Evolutionary conservation across 2,329 filamentous ascomycete genomes (phyloP).

Genomic region (Botryotinia calthae): DNA sequence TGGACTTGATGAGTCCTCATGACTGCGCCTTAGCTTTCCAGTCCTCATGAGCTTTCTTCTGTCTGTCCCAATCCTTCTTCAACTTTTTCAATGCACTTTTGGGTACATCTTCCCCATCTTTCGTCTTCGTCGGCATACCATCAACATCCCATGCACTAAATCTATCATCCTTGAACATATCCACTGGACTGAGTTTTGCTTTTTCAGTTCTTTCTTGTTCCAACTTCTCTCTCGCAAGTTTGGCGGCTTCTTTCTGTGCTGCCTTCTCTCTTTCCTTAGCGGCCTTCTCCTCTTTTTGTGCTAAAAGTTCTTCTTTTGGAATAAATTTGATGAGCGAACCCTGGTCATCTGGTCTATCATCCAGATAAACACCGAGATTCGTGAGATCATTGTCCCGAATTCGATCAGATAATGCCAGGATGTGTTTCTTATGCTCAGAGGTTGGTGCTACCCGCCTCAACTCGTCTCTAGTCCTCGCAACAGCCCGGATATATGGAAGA

Average conservation of each 20-base stretch:
- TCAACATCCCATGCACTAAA: slow-evolving; percentile 81
- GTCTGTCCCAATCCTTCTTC: slow-evolving; percentile 84
- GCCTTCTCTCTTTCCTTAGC: slow-evolving; percentile 61
- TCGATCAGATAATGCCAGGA: slow-evolving; percentile 73
- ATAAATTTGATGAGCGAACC: slow-evolving; percentile 72
- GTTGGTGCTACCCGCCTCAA: slow-evolving; percentile 54
- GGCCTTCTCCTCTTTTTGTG: slow-evolving; percentile 57
- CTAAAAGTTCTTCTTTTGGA: slow-evolving; percentile 55
- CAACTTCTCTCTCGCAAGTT: slow-evolving; percentile 43
- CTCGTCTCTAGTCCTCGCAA: slow-evolving; percentile 41
- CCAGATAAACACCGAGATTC: slow-evolving; percentile 80
- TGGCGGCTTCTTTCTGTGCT: slow-evolving; percentile 44
- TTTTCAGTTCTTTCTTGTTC: slow-evolving; percentile 52
- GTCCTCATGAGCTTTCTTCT: slow-evolving; percentile 80
- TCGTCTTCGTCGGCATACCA: slow-evolving; percentile 74
- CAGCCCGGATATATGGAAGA: slow-evolving; percentile 54
- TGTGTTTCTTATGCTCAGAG: slow-evolving; percentile 61
- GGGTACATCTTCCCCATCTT: slow-evolving; percentile 73
- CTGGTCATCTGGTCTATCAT: slow-evolving; percentile 62
- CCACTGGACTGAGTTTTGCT: slow-evolving; percentile 53
- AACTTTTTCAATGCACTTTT: slow-evolving; percentile 81
- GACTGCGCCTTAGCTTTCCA: slow-evolving; percentile 39
- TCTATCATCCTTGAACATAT: slow-evolving; percentile 58
- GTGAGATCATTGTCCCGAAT: slow-evolving; percentile 80
- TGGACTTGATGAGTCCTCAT: not conserved